These are phyloP conservation scores for Polygonum maritimum DNA, from an alignment of 148 eudicot species.

Conservation along the genomic window DNA sequence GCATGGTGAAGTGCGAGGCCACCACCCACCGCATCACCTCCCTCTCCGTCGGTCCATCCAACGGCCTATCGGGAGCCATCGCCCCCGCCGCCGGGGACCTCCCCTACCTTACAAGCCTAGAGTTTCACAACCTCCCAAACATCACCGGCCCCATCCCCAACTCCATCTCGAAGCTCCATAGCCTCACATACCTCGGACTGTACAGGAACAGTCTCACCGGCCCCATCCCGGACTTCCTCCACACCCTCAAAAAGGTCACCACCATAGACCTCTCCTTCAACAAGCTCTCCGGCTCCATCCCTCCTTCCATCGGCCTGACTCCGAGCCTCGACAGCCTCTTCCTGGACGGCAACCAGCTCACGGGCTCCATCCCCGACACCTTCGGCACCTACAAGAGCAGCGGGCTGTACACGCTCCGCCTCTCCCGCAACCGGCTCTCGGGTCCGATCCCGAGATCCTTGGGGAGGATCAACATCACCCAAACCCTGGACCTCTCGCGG, in stretches of 20 bases:
- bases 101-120: constrained; percentile 24
- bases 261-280: constrained; percentile 7
- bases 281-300: constrained; percentile 16
- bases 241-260: constrained; percentile 16
- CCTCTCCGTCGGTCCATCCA: background rate
- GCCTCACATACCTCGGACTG: background rate
- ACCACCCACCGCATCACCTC: constrained; percentile 7
- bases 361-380: constrained; percentile 29
- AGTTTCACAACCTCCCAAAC: constrained; percentile 20
- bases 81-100: constrained; percentile 17
- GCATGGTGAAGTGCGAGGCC: background rate
- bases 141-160: constrained; percentile 19
- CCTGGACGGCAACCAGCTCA: constrained; percentile 12
- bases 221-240: constrained; percentile 21
- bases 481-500: constrained; percentile 12
- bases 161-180: constrained; percentile 16
- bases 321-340: background rate
- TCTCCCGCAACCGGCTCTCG: constrained; percentile 26
- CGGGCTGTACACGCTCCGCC: background rate
- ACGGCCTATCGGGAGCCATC: background rate
- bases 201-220: constrained; percentile 22
- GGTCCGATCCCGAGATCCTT: constrained; percentile 30
- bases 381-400: constrained; percentile 15
- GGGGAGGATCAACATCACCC: constrained; percentile 8
- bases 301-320: background rate